Base-by-base conservation (phyloP, 257 asterid genomes). In the Mentha longifolia region DNA sequence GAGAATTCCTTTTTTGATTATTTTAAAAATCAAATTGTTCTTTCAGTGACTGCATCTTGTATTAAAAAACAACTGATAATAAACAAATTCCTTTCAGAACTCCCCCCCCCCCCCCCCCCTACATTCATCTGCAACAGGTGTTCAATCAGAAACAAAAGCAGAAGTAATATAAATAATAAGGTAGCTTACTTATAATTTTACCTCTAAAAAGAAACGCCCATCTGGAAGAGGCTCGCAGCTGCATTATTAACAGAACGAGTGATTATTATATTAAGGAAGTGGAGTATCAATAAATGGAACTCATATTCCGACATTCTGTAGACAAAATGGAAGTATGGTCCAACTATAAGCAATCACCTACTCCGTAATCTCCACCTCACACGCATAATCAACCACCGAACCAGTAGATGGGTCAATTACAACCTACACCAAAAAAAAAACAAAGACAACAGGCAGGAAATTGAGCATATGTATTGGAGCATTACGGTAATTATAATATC, bases 221-320 rank as follows among this genome's bases (percentile, higher is more conserved):
- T 95, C 99, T 61, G 98, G 95, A 78, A 95, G 97, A 73, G 98
- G 98, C 79, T 95, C 99, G 60, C 97, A 95, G 68, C 99, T 95
- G 87, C 90, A 87, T 68, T 79, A 78, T 76, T 79, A 79, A 70
- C 22, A 67, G 56, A 72, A 72, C 45, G 35, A 57, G 64, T 78
- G 67, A 76, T 67, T 71, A 68, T 28, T 52, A 68, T 67, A 65
- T 73, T 65, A 78, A 60, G 63, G 72, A 62, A 37, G 74, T 67
- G 58, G 66, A 46, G 75, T 71, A 58, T 74, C 55, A 55, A 73
- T 39, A 71, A 67, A 42, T 70, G 67, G 19, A 28, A 62, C 30
- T 14, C 64, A 76, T 67, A 56, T 42, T 55, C 43, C 58, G 30
- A 76, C 64, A 56, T 42, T 55, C 43, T 54, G 30, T 4, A 46